Evolutionary conservation across 768 basidiomycete species (phyloP), one percentile per base, ranked within the genome.

Genomic region (Podaxis carcinomalis): DNA sequence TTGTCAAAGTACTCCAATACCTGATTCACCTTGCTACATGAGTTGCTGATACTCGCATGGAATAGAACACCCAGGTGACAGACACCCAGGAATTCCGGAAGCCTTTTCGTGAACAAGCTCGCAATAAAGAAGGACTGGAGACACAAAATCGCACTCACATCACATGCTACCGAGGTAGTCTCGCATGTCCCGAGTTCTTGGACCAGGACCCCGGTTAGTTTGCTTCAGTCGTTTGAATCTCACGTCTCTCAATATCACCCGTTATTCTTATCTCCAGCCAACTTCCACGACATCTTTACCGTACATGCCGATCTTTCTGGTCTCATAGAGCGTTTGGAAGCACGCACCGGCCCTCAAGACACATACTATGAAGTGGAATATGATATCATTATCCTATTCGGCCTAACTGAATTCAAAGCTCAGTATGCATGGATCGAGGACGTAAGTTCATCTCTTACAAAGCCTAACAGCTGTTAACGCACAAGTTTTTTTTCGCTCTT

Each of bases 81-180:
- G 68, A 69, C 32, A 64, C 53, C 7, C 64, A 69, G 59, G 68
- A 69, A 39, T 69, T 66, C 46, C 61, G 62, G 10, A 49, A 44
- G 23, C 42, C 63, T 10, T 68, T 64, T 39, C 62, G 56, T 51
- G 61, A 66, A 61, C 61, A 64, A 59, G 10, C 37, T 56, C 21
- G 46, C 51, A 57, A 9, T 37, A 59, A 13, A 59, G 63, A 1
- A 42, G 56, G 37, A 35, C 64, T 59, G 53, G 65, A 9, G 39
- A 23, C 13, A 11, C 40, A 56, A 5, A 56, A 56, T 23, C 9
- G 5, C 10, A 56, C 54, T 39, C 14, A 39, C 21, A 56, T 57
- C 7, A 49, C 46, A 21, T 67, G 66, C 39, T 68, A 68, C 57
- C 63, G 63, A 35, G 68, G 68, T 11, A 56, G 25, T 10, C 14